Evolutionary conservation across 2,329 filamentous ascomycete genomes (phyloP).

Genomic region (Talaromyces verruculosus): DNA sequence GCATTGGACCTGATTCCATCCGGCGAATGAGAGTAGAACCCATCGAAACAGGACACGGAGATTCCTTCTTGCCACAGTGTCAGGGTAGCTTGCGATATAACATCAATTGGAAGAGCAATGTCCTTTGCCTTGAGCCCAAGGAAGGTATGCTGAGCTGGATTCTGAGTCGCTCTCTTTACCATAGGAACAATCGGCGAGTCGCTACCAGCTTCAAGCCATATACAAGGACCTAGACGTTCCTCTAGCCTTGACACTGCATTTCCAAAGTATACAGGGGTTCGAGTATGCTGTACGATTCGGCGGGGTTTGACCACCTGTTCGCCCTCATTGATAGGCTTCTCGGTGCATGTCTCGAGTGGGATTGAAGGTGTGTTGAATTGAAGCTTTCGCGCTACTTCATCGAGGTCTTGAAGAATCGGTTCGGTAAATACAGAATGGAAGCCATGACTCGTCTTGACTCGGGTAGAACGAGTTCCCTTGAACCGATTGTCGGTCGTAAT

Average conservation of each 20-base stretch:
- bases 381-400: background rate
- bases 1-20: background rate
- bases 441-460: conserved; percentile 16
- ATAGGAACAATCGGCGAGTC: conserved; percentile 15
- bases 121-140: conserved; percentile 6
- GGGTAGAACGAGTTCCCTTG: background rate
- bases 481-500: background rate
- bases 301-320: background rate
- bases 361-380: background rate
- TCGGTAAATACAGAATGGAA: conserved; percentile 18
- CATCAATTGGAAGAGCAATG: background rate
- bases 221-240: conserved; percentile 10
- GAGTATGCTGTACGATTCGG: conserved; percentile 15
- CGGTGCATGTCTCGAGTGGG: conserved; percentile 12
- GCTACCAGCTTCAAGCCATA: conserved; percentile 16
- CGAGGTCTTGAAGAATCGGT: conserved; percentile 13
- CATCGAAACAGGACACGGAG: background rate
- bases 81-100: conserved; percentile 2
- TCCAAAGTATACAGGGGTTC: conserved; percentile 14
- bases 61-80: conserved; percentile 19
- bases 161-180: conserved; percentile 11
- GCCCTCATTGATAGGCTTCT: background rate
- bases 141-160: conserved; percentile 11
- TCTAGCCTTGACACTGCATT: conserved; percentile 12
- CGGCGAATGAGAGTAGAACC: conserved; percentile 6